These are phyloP conservation scores for Debaryomyces robertsiae DNA, from an alignment of 1,139 yeast species.

Conservation along the genomic window DNA sequence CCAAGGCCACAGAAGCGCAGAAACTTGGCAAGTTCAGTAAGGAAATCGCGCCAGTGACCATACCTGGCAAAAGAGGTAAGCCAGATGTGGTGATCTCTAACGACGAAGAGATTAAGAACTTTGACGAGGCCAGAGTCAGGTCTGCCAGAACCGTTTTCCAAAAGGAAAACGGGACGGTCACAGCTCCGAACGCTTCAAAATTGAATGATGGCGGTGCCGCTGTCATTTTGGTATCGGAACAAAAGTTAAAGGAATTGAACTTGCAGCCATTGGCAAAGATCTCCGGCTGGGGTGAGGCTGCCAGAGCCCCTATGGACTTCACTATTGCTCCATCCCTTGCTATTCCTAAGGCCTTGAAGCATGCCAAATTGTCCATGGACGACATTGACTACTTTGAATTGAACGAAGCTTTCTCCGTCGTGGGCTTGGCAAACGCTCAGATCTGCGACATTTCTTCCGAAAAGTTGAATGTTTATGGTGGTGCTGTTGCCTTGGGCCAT, in stretches of 20 bases:
- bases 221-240: conserved; percentile 74
- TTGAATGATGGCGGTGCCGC: conserved; percentile 96
- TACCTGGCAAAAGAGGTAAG: conserved; percentile 86
- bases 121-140: conserved; percentile 69
- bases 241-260: conserved; percentile 73
- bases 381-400: conserved; percentile 79
- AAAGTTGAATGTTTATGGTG: conserved; percentile 89
- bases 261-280: conserved; percentile 82
- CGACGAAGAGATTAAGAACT: conserved; percentile 70
- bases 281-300: conserved; percentile 94
- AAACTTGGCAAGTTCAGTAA: conserved; percentile 70
- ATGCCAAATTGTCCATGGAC: conserved; percentile 58
- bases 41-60: conserved; percentile 80
- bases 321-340: conserved; percentile 90
- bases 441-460: conserved; percentile 60
- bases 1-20: conserved; percentile 75
- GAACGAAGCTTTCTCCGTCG: conserved; percentile 93
- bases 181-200: conserved; percentile 92
- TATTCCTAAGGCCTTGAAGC: conserved; percentile 87
- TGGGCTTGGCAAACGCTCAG: conserved; percentile 82
- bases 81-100: conserved; percentile 67
- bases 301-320: conserved; percentile 84
- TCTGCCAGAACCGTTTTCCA: conserved; percentile 87
- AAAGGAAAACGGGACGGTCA: conserved; percentile 82
- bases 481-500: conserved; percentile 94